phyloP scores from a whole-genome alignment of 1,284 basidiomycete genomes.

The Rhizopogon hawkerae region DNA sequence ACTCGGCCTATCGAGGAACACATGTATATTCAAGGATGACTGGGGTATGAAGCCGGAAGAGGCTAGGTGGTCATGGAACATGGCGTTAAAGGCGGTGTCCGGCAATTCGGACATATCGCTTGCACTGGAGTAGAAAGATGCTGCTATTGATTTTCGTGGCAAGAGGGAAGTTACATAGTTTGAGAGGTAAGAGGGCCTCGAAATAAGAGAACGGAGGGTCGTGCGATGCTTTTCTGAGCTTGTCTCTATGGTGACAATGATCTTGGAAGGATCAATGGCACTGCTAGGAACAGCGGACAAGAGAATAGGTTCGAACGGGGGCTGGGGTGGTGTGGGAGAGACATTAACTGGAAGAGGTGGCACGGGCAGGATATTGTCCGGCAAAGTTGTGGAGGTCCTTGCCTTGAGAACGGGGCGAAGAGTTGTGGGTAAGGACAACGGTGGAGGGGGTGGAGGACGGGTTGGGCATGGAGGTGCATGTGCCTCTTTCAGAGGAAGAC shows the following conservation, averaged over 20 bases:
- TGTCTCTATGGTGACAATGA: constrained; percentile 65
- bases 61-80: constrained; percentile 52
- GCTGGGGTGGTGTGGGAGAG: constrained; percentile 30
- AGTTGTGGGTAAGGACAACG: constrained; percentile 15
- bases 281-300: constrained; percentile 48
- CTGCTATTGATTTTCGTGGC: constrained; percentile 34
- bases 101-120: constrained; percentile 28
- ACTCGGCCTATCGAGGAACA: constrained; percentile 77
- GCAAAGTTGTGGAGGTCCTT: constrained; percentile 25
- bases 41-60: constrained; percentile 47
- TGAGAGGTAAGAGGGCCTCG: constrained; percentile 58
- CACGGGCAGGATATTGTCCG: constrained; percentile 34
- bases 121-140: constrained; percentile 43
- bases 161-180: constrained; percentile 46
- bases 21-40: constrained; percentile 43
- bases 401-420: constrained; percentile 39
- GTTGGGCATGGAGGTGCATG: constrained; percentile 29
- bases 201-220: constrained; percentile 54
- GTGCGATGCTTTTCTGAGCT: constrained; percentile 56
- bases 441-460: constrained; percentile 30
- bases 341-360: constrained; percentile 32
- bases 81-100: constrained; percentile 27
- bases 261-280: constrained; percentile 45
- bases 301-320: constrained; percentile 57
- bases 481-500: constrained; percentile 16